Base-by-base conservation (phyloP, 768 basidiomycete species). In the Cystobasidium ongulense region DNA sequence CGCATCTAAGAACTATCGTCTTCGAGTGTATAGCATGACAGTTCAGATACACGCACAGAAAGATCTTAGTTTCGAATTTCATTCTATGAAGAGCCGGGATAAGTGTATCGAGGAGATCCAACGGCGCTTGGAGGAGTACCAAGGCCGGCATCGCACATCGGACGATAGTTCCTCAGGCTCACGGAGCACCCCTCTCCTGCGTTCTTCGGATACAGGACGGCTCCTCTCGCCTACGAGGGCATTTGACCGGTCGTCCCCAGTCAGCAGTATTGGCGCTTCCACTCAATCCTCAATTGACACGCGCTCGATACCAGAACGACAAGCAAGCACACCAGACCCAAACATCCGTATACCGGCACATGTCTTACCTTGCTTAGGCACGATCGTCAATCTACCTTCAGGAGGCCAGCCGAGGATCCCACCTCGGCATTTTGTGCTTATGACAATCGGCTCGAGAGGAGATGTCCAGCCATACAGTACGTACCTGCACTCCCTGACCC, bases 371-470 rank as follows among this genome's bases (percentile, higher is more conserved):
- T 59, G 57, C 25, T 13, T 59, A 11, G 57, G 57, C 2, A 27
- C 57, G 11, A 59, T 59, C 57, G 23, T 59, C 11, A 59, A 59
- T 29, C 27, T 59, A 59, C 57, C 57, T 4, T 10, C 57, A 13
- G 33, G 23, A 13, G 33, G 15, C 15, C 11, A 2, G 33, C 17
- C 29, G 5, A 27, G 23, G 33, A 27, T 35, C 25, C 57, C 57
- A 5, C 25, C 57, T 29, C 25, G 33, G 25, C 57, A 59, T 29
- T 59, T 59, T 31, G 57, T 59, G 57, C 27, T 59, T 2, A 59
- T 98, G 75, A 96, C 95, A 0, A 96, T 98, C 77, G 95, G 95
- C 7, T 92, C 92, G 25, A 86, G 95, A 67, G 95, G 95, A 63
- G 95, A 98, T 80, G 95, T 98, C 10, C 95, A 98, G 81, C 95